Evolutionary conservation across 805 yeast genomes (phyloP).

Genomic region (Hanseniaspora clermontiae): DNA sequence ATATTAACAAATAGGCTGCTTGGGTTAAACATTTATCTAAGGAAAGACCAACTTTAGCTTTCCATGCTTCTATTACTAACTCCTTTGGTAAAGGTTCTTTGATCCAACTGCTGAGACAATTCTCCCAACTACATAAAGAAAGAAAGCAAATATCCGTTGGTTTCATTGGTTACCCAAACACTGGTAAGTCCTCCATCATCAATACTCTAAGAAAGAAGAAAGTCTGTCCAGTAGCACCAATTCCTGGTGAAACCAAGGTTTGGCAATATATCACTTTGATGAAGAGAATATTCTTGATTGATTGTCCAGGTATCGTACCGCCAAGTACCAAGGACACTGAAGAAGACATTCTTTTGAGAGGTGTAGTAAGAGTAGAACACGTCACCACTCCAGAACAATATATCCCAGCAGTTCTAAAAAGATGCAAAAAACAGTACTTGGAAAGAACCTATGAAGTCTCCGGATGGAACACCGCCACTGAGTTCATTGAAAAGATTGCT

Average conservation of each 20-base stretch:
- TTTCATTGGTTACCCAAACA: conserved; percentile 92
- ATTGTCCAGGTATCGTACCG: conserved; percentile 98
- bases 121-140: conserved; percentile 78
- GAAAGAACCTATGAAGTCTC: conserved; percentile 90
- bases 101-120: conserved; percentile 86
- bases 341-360: conserved; percentile 84
- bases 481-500: conserved; percentile 81
- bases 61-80: conserved; percentile 94
- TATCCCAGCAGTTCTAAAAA: conserved; percentile 70
- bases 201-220: conserved; percentile 88
- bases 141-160: conserved; percentile 95
- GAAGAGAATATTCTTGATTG: conserved; percentile 90
- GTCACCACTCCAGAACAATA: conserved; percentile 92
- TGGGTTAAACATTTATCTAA: conserved; percentile 95
- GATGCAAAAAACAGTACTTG: conserved; percentile 78
- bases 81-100: conserved; percentile 96
- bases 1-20: conserved; percentile 56
- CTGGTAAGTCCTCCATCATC: conserved; percentile 94
- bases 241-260: conserved; percentile 97
- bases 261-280: conserved; percentile 97
- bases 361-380: conserved; percentile 97
- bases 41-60: conserved; percentile 86
- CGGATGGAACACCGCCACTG: conserved; percentile 72
- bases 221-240: conserved; percentile 94
- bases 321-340: conserved; percentile 83